Evolutionary conservation across 257 asterid species (phyloP).

Genomic region (Nemophila menziesii): DNA sequence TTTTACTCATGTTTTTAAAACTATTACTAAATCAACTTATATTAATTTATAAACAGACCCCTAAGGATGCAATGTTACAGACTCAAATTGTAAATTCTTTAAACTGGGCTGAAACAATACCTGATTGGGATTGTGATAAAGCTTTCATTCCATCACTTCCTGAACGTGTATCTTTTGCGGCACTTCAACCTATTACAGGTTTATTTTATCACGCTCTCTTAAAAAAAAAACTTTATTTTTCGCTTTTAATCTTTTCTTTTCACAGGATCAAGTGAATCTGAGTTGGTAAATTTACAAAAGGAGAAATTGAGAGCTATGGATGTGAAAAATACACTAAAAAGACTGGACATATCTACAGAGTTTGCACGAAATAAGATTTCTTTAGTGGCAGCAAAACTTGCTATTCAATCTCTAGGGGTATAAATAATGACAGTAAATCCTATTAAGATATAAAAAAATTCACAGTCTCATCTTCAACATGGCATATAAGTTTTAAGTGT

Average conservation of each 20-base stretch:
- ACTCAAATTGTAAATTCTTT: conserved; percentile 54
- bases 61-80: conserved; percentile 54
- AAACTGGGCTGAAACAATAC: conserved; percentile 57
- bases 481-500: not conserved
- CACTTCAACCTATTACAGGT: conserved; percentile 70
- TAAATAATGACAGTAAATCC: conserved; percentile 7
- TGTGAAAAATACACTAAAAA: conserved; percentile 43
- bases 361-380: conserved; percentile 36
- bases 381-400: conserved; percentile 68
- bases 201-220: not conserved
- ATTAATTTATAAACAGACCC: conserved; percentile 35
- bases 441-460: not conserved
- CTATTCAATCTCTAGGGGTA: conserved; percentile 53
- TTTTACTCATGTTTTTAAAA: not conserved
- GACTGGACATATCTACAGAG: conserved; percentile 35
- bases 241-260: not conserved
- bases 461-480: not conserved
- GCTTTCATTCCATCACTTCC: conserved; percentile 48
- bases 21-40: not conserved
- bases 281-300: conserved; percentile 40
- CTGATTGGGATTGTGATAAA: conserved; percentile 22
- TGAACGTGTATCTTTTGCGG: conserved; percentile 70
- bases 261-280: conserved; percentile 44
- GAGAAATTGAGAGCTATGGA: conserved; percentile 62
- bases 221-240: not conserved